A percentile compares a stretch with the other conserved stretches of the same genome.
phyloP scores from a whole-genome alignment of 805 yeast species.

The Saturnispora besseyi region DNA sequence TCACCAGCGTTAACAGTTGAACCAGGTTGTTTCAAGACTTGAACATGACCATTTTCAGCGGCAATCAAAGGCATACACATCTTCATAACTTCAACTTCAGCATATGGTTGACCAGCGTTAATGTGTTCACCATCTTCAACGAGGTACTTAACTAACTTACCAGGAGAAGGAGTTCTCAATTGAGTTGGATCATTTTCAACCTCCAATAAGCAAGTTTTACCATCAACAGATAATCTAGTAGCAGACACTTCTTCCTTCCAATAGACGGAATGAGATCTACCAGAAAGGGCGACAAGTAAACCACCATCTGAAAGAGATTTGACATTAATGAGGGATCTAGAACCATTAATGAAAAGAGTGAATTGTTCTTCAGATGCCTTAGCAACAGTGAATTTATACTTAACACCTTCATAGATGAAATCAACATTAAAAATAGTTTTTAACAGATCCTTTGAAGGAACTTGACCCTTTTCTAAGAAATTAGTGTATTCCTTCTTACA shows the following conservation, averaged over 20 bases:
- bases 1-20: conserved; percentile 97
- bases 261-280: conserved; percentile 89
- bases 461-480: conserved; percentile 93
- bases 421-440: conserved; percentile 89
- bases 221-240: conserved; percentile 88
- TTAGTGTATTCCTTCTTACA: conserved; percentile 58
- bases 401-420: conserved; percentile 87
- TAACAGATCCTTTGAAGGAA: conserved; percentile 70
- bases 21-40: conserved; percentile 94
- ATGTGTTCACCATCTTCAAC: conserved; percentile 96
- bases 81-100: conserved; percentile 99
- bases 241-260: conserved; percentile 98
- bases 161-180: conserved; percentile 97
- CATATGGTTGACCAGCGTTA: conserved; percentile 84
- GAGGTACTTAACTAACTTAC: conserved; percentile 86
- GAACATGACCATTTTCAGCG: conserved; percentile 87
- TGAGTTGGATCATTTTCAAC: conserved; percentile 98
- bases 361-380: conserved; percentile 79
- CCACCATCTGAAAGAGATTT: conserved; percentile 94
- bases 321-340: conserved; percentile 80
- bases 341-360: conserved; percentile 88
- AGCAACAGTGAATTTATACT: conserved; percentile 93
- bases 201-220: conserved; percentile 90
- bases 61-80: conserved; percentile 98
- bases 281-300: conserved; percentile 75